A percentile compares a stretch with the other conserved stretches of the same genome.
These are phyloP conservation scores for Pseudohalonectria lignicola DNA, from an alignment of 2,329 filamentous ascomycete genomes.

Conservation along the genomic window DNA sequence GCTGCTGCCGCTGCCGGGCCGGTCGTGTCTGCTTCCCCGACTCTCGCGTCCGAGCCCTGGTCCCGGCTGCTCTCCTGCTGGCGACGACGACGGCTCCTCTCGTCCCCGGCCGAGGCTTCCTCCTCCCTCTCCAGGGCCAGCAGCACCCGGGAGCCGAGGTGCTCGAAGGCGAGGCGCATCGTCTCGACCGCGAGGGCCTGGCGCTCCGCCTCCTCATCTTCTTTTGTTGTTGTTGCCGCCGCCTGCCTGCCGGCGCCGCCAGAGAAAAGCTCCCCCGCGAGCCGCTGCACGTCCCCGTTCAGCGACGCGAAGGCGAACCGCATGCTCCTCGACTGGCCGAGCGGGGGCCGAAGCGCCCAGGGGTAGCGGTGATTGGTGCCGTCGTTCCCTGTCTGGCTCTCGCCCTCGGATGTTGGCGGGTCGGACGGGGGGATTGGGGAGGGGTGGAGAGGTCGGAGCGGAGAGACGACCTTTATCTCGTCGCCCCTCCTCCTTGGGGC, in stretches of 20 bases:
- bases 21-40: neutral
- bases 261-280: slow-evolving; percentile 13
- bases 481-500: neutral
- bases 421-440: neutral
- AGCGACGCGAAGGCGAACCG: slow-evolving; percentile 68
- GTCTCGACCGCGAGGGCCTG: slow-evolving; percentile 57
- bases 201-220: slow-evolving; percentile 49
- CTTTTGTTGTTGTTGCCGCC: slow-evolving; percentile 23
- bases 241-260: slow-evolving; percentile 6
- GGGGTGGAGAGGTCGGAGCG: neutral
- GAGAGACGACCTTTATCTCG: neutral
- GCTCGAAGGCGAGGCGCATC: slow-evolving; percentile 79
- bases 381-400: slow-evolving; percentile 15
- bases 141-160: slow-evolving; percentile 65
- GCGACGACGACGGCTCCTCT: no score
- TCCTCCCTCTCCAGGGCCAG: slow-evolving; percentile 42
- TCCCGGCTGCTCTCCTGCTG: slow-evolving; percentile 4
- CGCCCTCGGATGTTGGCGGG: neutral
- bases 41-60: neutral
- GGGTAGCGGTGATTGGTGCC: slow-evolving; percentile 37
- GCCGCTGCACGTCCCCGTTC: slow-evolving; percentile 41
- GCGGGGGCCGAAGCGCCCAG: slow-evolving; percentile 62
- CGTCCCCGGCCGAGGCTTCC: neutral
- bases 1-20: slow-evolving; percentile 11
- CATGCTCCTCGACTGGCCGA: slow-evolving; percentile 44